phyloP scores from a whole-genome alignment of 352 stramenopile genomes.

The Salisapilia sapeloensis region DNA sequence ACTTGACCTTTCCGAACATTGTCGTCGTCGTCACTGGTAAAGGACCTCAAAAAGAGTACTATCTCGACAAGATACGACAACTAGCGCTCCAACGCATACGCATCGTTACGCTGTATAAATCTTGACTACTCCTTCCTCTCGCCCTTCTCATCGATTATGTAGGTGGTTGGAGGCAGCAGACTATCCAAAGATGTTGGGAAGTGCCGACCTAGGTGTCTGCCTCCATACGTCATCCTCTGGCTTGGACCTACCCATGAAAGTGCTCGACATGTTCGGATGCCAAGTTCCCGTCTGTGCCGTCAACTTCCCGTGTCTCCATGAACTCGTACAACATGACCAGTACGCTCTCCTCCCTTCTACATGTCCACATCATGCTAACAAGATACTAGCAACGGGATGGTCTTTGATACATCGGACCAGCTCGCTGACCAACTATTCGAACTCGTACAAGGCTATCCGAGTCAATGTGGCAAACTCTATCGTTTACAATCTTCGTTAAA shows the following conservation, averaged over 20 bases:
- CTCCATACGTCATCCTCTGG: slow-evolving; percentile 98
- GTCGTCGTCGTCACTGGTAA: slow-evolving; percentile 96
- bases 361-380: neutral
- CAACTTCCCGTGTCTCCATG: slow-evolving; percentile 89
- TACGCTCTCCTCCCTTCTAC: slow-evolving; percentile 25
- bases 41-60: slow-evolving; percentile 87
- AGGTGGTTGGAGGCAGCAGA: slow-evolving; percentile 93
- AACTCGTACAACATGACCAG: slow-evolving; percentile 91
- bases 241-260: slow-evolving; percentile 99
- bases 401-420: slow-evolving; percentile 43
- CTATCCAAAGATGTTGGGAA: slow-evolving; percentile 92
- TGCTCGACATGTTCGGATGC: slow-evolving; percentile 99
- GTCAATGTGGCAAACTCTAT: slow-evolving; percentile 17
- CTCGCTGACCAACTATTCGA: slow-evolving; percentile 39
- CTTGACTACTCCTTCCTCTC: neutral
- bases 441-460: slow-evolving; percentile 38
- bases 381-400: slow-evolving; percentile 38
- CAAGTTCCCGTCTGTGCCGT: slow-evolving; percentile 93
- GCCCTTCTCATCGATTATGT: neutral
- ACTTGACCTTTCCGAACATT: slow-evolving; percentile 75
- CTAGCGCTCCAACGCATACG: slow-evolving; percentile 62
- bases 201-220: slow-evolving; percentile 93
- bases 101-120: slow-evolving; percentile 70
- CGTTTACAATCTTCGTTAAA: slow-evolving; percentile 27
- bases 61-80: slow-evolving; percentile 61